Evolutionary conservation across 1,284 basidiomycete genomes (phyloP), one percentile per base, ranked within the genome.

Genomic region (Ganoderma multipileum): DNA sequence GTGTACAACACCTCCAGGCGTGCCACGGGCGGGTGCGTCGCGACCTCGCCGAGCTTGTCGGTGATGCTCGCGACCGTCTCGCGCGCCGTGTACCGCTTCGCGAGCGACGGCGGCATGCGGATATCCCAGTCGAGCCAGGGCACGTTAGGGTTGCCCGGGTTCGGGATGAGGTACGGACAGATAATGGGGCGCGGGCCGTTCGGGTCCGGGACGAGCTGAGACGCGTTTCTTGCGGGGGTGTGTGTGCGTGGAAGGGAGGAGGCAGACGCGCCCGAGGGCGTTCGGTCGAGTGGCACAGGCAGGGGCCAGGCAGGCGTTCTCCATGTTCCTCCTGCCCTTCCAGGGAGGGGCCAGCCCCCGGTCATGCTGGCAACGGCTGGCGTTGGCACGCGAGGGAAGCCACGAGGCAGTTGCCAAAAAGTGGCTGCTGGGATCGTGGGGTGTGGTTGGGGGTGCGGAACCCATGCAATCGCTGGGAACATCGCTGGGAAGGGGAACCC

Each of bases 101-200:
- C 80, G 0, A 73, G 77, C 8, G 73, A 66, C 0, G 82, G 81
- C 44, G 76, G 74, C 44, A 77, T 76, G 6, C 79, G 75, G 41
- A 84, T 59, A 68, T 83, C 81, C 82, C 82, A 84, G 20, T 75
- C 59, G 41, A 83, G 72, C 57, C 75, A 68, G 7, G 83, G 81
- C n/a, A 79, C 65, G 20, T 74, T 59, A 16, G 76, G 61, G 41
- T 79, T 77, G 41, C 73, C 69, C 0, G 82, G 82, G 58, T 84
- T 84, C 7, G 80, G 79, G 30, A 79, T 77, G 3, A 83, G 68
- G 68, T 76, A 72, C 0, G 79, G 80, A 1, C 78, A 78, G 60
- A 84, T 74, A 4, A 62, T 47, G 14, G 71, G 71, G 2, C 58
- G 65, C 5, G 47, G 36, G 60, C 36, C 67, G 7, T 60, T 61